Conservation (phyloP, 1,284 basidiomycete genomes). For the Sphagnurus paluster region DNA sequence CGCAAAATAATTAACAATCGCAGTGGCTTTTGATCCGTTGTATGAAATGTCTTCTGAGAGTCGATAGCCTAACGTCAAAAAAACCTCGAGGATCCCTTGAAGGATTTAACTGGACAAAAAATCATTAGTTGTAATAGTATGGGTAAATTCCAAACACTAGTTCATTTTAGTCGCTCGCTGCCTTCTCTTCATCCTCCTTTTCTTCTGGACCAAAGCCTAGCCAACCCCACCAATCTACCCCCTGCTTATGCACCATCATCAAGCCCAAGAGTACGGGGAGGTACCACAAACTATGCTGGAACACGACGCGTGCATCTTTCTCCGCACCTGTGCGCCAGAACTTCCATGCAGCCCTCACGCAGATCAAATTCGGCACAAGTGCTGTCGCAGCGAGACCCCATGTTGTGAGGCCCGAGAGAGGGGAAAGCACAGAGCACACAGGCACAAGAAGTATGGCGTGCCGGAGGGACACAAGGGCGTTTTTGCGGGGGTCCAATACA, state of each 20-base stretch:
- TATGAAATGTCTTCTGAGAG: too few relatives aligned
- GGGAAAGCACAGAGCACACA: conserved; percentile 80
- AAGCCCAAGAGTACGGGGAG: conserved; percentile 87
- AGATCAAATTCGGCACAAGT: conserved; percentile 75
- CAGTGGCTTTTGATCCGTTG: too few relatives aligned
- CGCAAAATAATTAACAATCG: too few relatives aligned
- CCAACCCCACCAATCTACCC: conserved; percentile 72
- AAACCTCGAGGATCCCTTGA: too few relatives aligned
- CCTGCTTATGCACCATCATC: conserved; percentile 94
- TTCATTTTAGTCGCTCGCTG: neutral
- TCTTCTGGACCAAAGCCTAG: conserved; percentile 33
- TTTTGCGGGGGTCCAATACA: conserved; percentile 78
- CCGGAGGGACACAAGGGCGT: conserved; percentile 84
- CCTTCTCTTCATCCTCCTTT: conserved; percentile 14
- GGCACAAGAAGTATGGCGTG: conserved; percentile 83
- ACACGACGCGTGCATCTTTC: conserved; percentile 77
- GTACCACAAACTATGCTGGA: conserved; percentile 89
- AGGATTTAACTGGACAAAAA: too few relatives aligned
- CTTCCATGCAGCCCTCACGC: conserved; percentile 67
- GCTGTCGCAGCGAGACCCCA: conserved; percentile 85
- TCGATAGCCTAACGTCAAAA: too few relatives aligned
- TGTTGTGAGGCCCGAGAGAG: conserved; percentile 85
- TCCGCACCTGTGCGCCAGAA: conserved; percentile 82
- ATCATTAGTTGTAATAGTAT: too few relatives aligned
- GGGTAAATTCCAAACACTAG: too few relatives aligned